Percentiles rank a stretch among this genome's conserved stretches.
Conservation (phyloP, 129 eudicot genomes). For the Centrapalus pauciflorus region DNA sequence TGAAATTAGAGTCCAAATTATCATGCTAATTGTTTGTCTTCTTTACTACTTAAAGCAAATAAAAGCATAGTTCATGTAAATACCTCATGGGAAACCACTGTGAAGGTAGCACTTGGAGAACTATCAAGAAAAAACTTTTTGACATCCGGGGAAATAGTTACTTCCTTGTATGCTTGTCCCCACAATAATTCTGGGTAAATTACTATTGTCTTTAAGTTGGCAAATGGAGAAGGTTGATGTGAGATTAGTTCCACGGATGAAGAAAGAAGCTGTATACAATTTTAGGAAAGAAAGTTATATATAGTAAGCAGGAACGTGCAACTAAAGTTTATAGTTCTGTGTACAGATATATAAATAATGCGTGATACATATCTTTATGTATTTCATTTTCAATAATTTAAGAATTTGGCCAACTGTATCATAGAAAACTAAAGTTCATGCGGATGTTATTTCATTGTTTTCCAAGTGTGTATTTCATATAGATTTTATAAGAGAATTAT, state of each 20-base stretch:
- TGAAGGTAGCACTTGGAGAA: background rate
- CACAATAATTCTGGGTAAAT: background rate
- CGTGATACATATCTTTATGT: too few species aligned
- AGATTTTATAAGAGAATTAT: too few species aligned
- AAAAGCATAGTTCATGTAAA: background rate
- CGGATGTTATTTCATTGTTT: too few species aligned
- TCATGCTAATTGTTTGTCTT: too few species aligned
- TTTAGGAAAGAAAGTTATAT: background rate
- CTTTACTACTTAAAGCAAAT: background rate
- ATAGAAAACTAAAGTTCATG: too few species aligned
- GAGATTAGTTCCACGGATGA: background rate
- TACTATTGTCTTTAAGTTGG: background rate
- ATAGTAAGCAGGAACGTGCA: too few species aligned
- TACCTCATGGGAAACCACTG: background rate
- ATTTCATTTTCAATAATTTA: too few species aligned
- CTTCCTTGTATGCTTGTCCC: background rate
- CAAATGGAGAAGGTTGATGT: background rate
- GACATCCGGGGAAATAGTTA: background rate
- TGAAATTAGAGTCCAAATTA: too few species aligned
- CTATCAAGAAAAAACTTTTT: background rate
- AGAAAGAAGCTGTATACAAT: background rate
- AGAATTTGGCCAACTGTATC: too few species aligned
- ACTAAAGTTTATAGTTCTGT: too few species aligned
- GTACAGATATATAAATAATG: too few species aligned
- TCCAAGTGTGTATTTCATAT: too few species aligned